A percentile compares a stretch with the other conserved stretches of the same genome.
These are phyloP conservation scores for sorghum (Sorghum bicolor) DNA, from an alignment of 176 grass and related monocot species.

Conservation along the genomic window Sorghum_bicolor_NCBIv3 NC_012872.2:6482501-6483000, in stretches of 20 bases:
- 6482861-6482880: slow-evolving; percentile 40
- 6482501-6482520: slow-evolving; percentile 7
- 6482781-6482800: slow-evolving; percentile 44
- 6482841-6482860: slow-evolving; percentile 22
- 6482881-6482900: slow-evolving; percentile 49
- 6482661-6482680: slow-evolving; percentile 8
- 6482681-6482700: slow-evolving; percentile 29
- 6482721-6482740: slow-evolving; percentile 17
- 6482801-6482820: slow-evolving; percentile 52
- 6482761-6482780: slow-evolving; percentile 37
- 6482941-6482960: too few species aligned
- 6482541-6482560: background rate
- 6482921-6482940: slow-evolving; percentile 23
- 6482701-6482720: slow-evolving; percentile 30
- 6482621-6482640: slow-evolving; percentile 22
- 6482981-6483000: too few species aligned
- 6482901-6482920: slow-evolving; percentile 26
- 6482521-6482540: slow-evolving; percentile 28
- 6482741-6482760: background rate
- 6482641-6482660: background rate
- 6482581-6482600: slow-evolving; percentile 55
- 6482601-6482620: slow-evolving; percentile 23
- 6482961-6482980: too few species aligned
- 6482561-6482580: slow-evolving; percentile 42
- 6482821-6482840: slow-evolving; percentile 50